Evolutionary conservation across 768 basidiomycete genomes (phyloP), one percentile per base, ranked within the genome.

Genomic region (Butyriboletus loyo): DNA sequence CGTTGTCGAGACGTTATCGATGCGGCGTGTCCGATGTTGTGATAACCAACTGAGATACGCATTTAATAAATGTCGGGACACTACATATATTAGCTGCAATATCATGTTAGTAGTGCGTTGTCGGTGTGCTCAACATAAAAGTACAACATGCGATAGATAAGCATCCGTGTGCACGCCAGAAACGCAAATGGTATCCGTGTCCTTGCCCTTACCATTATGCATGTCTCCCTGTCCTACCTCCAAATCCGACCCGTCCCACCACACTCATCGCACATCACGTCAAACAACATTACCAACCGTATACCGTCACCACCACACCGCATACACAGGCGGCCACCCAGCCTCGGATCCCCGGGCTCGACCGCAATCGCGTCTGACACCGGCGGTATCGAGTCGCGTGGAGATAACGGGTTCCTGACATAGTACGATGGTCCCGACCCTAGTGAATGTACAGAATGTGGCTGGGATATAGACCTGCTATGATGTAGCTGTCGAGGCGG

Each of bases 271-370:
- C 89, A 92, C 34, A 65, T 64, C 55, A 72, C 63, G 51, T 86
- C 83, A 42, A 88, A 75, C 5, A 87, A 55, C 40, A 87, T 67
- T 46, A 83, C 71, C 24, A 73, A 72, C 31, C 78, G 63, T 32
- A 58, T 69, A 4, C 87, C 89, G 21, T 68, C 64, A 3, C 90
- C 90, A 31, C 73, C 69, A 62, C 89, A 92, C 22, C 76, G 71
- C 80, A 77, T 81, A 66, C 90, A 92, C 57, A 77, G 47, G 39
- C 69, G 58, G 0, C 90, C 89, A 3, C 89, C 89, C 9, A 91
- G 69, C 42, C 88, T 67, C 21, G 84, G 75, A 65, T 92, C 89
- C 3, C 89, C 89, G 0, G 89, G 79, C 0, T 54, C 54, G 47
- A 86, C 63, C 4, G 85, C 73, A 1, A 77, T 56, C 14, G 81